Evolutionary conservation across 306 rosid species (phyloP).

Genomic region (Comarum palustre): DNA sequence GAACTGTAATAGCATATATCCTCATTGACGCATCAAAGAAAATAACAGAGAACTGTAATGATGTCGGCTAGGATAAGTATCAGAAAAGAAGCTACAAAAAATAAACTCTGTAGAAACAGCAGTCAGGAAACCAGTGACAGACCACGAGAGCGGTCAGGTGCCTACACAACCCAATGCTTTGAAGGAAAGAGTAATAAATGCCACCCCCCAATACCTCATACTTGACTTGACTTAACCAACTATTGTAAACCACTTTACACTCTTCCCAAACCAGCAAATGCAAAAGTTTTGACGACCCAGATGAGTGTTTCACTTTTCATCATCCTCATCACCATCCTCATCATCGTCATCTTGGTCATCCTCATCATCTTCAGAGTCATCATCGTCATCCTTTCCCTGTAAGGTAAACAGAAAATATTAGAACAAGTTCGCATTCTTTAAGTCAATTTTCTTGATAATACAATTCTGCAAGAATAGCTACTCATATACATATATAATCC

Average conservation of each 20-base stretch:
- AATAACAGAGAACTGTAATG: not conserved
- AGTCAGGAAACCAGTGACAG: constrained; percentile 27
- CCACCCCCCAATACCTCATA: constrained; percentile 28
- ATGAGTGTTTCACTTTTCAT: constrained; percentile 43
- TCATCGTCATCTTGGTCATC: constrained; percentile 58
- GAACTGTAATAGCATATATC: constrained; percentile 15
- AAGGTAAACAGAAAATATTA: constrained; percentile 1
- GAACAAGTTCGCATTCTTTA: not conserved
- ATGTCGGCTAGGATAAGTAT: constrained; percentile 1
- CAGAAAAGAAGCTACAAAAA: constrained; percentile 33
- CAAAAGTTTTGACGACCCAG: constrained; percentile 19
- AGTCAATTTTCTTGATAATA: not conserved
- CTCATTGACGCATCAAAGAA: not conserved
- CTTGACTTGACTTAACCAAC: constrained; percentile 18
- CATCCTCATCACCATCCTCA: constrained; percentile 48
- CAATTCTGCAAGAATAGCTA: not conserved
- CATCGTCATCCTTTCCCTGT: constrained; percentile 60
- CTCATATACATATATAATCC: too few species aligned
- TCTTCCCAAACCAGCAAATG: constrained; percentile 35
- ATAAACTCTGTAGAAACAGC: constrained; percentile 24
- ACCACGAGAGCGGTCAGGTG: constrained; percentile 26
- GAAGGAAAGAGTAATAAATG: constrained; percentile 22
- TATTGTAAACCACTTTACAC: constrained; percentile 47
- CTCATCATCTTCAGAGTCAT: constrained; percentile 67
- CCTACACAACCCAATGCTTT: constrained; percentile 30